phyloP scores from a whole-genome alignment of 768 basidiomycete genomes.

The Saitozyma sp. region DNA sequence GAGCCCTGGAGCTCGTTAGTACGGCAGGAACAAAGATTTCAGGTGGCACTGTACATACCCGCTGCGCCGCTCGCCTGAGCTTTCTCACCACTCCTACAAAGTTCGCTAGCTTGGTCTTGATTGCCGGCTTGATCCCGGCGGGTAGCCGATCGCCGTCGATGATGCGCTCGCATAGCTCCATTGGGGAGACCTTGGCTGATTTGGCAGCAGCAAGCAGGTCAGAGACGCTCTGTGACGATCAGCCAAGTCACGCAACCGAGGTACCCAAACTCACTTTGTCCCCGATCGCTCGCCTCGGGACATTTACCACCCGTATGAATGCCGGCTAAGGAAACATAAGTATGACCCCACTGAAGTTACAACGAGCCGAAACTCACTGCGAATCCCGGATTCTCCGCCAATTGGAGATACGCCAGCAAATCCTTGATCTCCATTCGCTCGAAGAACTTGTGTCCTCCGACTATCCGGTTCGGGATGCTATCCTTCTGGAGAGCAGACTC shows the following conservation, averaged over 20 bases:
- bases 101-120: conserved; percentile 63
- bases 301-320: conserved; percentile 70
- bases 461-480: conserved; percentile 72
- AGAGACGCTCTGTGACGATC: conserved; percentile 59
- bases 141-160: conserved; percentile 58
- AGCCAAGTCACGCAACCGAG: background rate
- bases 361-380: conserved; percentile 23
- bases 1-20: conserved; percentile 56
- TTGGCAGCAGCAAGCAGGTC: conserved; percentile 63
- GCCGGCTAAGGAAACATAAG: conserved; percentile 60
- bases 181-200: conserved; percentile 59
- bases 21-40: conserved; percentile 1
- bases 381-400: conserved; percentile 66
- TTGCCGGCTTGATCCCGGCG: conserved; percentile 66
- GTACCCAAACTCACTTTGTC: conserved; percentile 62
- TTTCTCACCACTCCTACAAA: conserved; percentile 64
- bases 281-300: conserved; percentile 71
- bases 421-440: conserved; percentile 82
- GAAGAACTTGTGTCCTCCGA: conserved; percentile 83
- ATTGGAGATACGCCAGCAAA: conserved; percentile 75
- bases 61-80: conserved; percentile 60
- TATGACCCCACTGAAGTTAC: conserved; percentile 4
- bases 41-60: conserved; percentile 54
- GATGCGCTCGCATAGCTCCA: conserved; percentile 67
- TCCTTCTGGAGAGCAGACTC: conserved; percentile 75